These are phyloP conservation scores for Lineolata rhizophorae DNA, from an alignment of 495 filamentous ascomycete genomes.

Conservation along the genomic window DNA sequence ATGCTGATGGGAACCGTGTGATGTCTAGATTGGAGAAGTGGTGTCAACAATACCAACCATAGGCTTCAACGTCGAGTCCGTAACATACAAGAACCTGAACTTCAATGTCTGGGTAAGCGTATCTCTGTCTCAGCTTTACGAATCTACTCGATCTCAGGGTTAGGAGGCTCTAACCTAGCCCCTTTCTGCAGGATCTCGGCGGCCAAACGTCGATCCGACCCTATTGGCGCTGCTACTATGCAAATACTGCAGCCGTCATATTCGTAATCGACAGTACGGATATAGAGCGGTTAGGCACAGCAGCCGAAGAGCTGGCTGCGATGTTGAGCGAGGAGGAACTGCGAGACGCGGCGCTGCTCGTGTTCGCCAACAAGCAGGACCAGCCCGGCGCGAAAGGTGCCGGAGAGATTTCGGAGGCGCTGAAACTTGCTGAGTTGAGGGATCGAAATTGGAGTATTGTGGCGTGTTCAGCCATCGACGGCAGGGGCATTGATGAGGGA, in stretches of 20 bases:
- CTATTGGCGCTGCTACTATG: constrained; percentile 98
- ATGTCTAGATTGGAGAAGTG: constrained; percentile 96
- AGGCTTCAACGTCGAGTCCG: constrained; percentile 96
- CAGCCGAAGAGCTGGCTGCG: constrained; percentile 73
- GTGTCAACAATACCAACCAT: constrained; percentile 98
- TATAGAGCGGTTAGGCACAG: constrained; percentile 80
- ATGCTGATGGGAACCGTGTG: constrained; percentile 24
- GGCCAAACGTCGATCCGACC: constrained; percentile 93
- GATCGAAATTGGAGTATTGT: constrained; percentile 99
- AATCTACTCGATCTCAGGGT: background rate
- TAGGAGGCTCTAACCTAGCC: constrained; percentile 1
- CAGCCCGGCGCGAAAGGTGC: constrained; percentile 93
- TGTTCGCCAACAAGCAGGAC: constrained; percentile 98
- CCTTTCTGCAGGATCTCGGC: constrained; percentile 49
- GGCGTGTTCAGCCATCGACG: constrained; percentile 88
- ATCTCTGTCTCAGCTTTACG: no score
- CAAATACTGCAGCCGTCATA: constrained; percentile 96
- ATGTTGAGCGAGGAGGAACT: constrained; percentile 97
- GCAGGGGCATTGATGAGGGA: constrained; percentile 78
- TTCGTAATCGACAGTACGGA: constrained; percentile 97
- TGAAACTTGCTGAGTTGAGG: constrained; percentile 70
- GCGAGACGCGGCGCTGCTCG: constrained; percentile 71
- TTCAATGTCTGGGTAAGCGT: constrained; percentile 83
- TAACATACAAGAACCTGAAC: constrained; percentile 91
- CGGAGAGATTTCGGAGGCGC: constrained; percentile 83